Evolutionary conservation across 1,284 basidiomycete genomes (phyloP).

Genomic region (Boletus austroedulis): DNA sequence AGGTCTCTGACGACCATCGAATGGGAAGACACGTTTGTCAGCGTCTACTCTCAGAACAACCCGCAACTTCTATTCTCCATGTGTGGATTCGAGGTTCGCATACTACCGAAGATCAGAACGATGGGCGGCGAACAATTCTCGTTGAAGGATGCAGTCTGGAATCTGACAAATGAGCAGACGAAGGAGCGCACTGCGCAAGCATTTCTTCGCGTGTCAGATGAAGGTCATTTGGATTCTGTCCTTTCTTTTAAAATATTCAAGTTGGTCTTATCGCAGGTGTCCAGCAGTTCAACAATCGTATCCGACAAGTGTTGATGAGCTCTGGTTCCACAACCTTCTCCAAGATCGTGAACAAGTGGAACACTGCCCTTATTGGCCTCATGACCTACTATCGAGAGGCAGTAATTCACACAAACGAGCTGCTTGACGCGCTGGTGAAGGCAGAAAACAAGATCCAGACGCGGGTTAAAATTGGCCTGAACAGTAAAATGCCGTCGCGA

Average conservation of each 20-base stretch:
- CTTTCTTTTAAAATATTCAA: conserved; percentile 16
- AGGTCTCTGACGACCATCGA: conserved; percentile 97
- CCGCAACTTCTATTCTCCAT: conserved; percentile 98
- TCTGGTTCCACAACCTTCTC: conserved; percentile 98
- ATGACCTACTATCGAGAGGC: conserved; percentile 99
- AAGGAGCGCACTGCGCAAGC: conserved; percentile 98
- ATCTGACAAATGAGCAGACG: conserved; percentile 91
- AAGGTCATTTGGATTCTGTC: conserved; percentile 47
- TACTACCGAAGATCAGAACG: conserved; percentile 92
- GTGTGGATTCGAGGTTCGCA: conserved; percentile 97
- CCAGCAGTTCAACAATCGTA: conserved; percentile 94
- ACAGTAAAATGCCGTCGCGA: conserved; percentile 99
- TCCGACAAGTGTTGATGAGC: conserved; percentile 97
- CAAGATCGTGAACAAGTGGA: conserved; percentile 99
- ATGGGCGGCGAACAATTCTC: conserved; percentile 96
- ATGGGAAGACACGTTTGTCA: conserved; percentile 97
- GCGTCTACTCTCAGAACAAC: conserved; percentile 97
- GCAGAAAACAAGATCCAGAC: conserved; percentile 99
- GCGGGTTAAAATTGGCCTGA: conserved; percentile 97
- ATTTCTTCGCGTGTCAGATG: conserved; percentile 95
- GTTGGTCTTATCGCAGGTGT: conserved; percentile 55
- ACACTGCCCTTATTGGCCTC: conserved; percentile 89
- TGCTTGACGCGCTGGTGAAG: conserved; percentile 92
- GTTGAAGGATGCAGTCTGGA: conserved; percentile 97
- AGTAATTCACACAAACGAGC: conserved; percentile 96